A percentile compares a stretch with the other conserved stretches of the same genome.
phyloP scores from a whole-genome alignment of 2,329 filamentous ascomycete genomes.

The Exophiala oligosperma region DNA sequence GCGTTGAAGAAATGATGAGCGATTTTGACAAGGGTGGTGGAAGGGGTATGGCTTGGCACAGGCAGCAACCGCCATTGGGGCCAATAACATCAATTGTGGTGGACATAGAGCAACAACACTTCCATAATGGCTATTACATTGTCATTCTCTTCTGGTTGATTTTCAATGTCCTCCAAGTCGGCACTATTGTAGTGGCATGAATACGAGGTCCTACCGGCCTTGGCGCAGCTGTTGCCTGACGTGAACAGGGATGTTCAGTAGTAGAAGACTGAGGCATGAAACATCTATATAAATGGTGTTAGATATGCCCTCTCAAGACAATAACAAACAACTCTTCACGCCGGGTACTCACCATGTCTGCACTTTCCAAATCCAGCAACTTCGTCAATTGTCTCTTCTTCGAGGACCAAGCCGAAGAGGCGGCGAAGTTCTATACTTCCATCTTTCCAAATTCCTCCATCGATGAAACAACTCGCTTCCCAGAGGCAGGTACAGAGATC shows the following conservation, averaged over 20 bases:
- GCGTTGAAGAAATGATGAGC: conserved; percentile 18
- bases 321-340: too few species aligned
- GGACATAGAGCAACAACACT: too few species aligned
- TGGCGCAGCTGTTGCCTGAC: conserved; percentile 21
- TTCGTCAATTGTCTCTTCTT: conserved; percentile 31
- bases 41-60: background rate
- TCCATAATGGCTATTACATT: too few species aligned
- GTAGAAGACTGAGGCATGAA: background rate
- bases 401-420: conserved; percentile 30
- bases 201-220: background rate
- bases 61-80: background rate
- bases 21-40: background rate
- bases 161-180: background rate
- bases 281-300: background rate
- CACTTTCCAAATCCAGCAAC: conserved; percentile 10
- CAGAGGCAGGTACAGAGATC: conserved; percentile 32
- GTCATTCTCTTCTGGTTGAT: too few species aligned
- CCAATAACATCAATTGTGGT: background rate
- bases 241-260: background rate
- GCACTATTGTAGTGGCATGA: background rate
- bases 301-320: background rate
- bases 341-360: conserved; percentile 6
- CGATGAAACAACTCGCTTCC: conserved; percentile 34
- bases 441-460: conserved; percentile 28
- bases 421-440: conserved; percentile 28